These are phyloP conservation scores for Neonectria neomacrospora DNA, from an alignment of 2,329 filamentous ascomycete species.

Conservation along the genomic window DNA sequence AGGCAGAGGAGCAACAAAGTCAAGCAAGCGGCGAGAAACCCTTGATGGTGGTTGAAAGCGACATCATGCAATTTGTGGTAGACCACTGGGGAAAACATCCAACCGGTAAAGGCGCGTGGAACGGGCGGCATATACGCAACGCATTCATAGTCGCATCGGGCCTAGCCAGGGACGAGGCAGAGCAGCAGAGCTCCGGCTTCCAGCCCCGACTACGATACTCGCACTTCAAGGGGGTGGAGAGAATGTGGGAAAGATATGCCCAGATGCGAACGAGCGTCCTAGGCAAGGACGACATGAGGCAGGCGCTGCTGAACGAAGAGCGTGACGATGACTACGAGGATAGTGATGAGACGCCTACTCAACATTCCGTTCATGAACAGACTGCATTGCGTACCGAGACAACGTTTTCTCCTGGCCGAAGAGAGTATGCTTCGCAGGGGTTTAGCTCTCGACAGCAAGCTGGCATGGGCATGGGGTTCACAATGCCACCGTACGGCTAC, in stretches of 20 bases:
- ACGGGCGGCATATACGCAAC: constrained; percentile 21
- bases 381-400: no score
- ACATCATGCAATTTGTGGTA: constrained; percentile 2
- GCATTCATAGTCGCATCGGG: constrained; percentile 9
- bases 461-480: not conserved
- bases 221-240: constrained; percentile 15
- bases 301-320: constrained; percentile 20
- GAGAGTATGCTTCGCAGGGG: no score
- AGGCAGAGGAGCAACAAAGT: constrained; percentile 6
- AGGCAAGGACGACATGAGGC: constrained; percentile 13
- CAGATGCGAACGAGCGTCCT: constrained; percentile 2
- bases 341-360: no score
- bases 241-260: constrained; percentile 2
- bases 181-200: not conserved
- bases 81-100: constrained; percentile 12
- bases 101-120: constrained; percentile 10
- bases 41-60: constrained; percentile 1
- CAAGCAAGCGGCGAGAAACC: not conserved
- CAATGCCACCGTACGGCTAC: not conserved
- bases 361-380: no score
- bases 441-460: no score
- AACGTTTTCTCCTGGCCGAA: no score
- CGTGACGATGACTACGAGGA: constrained; percentile 20
- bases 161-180: constrained; percentile 11
- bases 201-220: constrained; percentile 18